Evolutionary conservation across 164 flowering plant species (phyloP).

Genomic region (Buxus sempervirens): DNA sequence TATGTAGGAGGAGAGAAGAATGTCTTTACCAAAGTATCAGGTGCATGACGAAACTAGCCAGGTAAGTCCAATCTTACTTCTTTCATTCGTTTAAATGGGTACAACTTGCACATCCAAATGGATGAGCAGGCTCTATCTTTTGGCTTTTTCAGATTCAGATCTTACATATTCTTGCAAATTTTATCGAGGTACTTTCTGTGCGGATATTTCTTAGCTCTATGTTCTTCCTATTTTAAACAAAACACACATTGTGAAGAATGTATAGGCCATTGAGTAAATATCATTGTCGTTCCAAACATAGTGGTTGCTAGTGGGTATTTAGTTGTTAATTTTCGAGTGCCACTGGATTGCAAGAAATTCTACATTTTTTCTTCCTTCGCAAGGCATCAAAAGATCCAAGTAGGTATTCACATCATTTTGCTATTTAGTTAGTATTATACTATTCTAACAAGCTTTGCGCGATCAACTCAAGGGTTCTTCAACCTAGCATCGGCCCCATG

Average conservation of each 20-base stretch:
- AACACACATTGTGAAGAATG: constrained; percentile 9
- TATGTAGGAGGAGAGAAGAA: constrained; percentile 94
- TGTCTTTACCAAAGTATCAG: constrained; percentile 90
- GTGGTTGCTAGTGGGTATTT: constrained; percentile 33
- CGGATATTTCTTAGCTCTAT: constrained; percentile 11
- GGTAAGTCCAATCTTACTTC: constrained; percentile 78
- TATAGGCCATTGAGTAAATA: constrained; percentile 17
- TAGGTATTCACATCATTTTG: constrained; percentile 53
- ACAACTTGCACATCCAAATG: constrained; percentile 39
- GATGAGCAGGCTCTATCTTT: constrained; percentile 44
- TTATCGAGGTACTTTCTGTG: constrained; percentile 33
- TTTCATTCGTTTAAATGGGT: constrained; percentile 24
- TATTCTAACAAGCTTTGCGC: constrained; percentile 49
- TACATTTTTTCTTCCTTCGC: too few relatives aligned
- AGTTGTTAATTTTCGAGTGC: constrained; percentile 28
- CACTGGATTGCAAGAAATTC: constrained; percentile 50
- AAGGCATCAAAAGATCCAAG: constrained; percentile 68
- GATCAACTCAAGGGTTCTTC: constrained; percentile 42
- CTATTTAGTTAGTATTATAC: constrained; percentile 37
- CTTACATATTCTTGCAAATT: constrained; percentile 31
- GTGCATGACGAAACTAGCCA: constrained; percentile 99
- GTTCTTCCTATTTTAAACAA: constrained; percentile 10
- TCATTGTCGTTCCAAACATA: constrained; percentile 22
- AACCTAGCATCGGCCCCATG: constrained; percentile 28
- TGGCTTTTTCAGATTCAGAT: constrained; percentile 34